A percentile compares a stretch with the other conserved stretches of the same genome.
phyloP scores from a whole-genome alignment of 345 rosid genomes.

The Salix dunnii region DNA sequence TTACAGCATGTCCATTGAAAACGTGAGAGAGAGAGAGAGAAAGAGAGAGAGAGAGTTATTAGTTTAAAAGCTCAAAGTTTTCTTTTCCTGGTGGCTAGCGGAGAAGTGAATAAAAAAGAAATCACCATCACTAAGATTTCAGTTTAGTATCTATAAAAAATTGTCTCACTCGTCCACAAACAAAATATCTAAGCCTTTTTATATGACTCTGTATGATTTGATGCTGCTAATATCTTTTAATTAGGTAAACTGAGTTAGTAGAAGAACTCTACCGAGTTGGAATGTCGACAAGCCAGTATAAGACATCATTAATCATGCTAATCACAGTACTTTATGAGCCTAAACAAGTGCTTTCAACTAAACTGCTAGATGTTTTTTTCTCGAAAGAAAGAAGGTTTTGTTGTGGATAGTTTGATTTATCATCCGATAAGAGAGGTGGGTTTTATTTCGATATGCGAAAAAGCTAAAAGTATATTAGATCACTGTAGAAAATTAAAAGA shows the following conservation, averaged over 20 bases:
- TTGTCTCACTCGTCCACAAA: constrained; percentile 5
- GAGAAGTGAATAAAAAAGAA: constrained; percentile 1
- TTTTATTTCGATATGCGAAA: too few relatives aligned
- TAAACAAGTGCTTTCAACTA: neutral
- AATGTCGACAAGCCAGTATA: neutral
- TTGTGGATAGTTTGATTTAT: too few relatives aligned
- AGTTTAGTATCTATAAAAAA: neutral
- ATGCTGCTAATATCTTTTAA: neutral
- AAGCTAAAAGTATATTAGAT: too few relatives aligned
- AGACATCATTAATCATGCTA: neutral
- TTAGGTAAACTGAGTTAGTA: neutral
- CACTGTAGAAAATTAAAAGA: too few relatives aligned
- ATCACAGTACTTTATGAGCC: neutral
- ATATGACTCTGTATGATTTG: neutral
- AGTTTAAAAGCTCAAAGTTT: neutral
- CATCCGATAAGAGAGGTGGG: too few relatives aligned
- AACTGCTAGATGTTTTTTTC: too few relatives aligned
- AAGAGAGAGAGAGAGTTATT: too few relatives aligned
- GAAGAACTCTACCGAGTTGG: neutral
- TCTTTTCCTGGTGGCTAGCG: constrained; percentile 1
- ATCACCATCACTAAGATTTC: constrained; percentile 7
- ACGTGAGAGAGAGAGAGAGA: too few relatives aligned
- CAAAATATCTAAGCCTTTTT: neutral
- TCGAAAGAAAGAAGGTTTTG: too few relatives aligned
- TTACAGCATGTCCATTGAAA: too few relatives aligned